Evolutionary conservation across 2,329 filamentous ascomycete genomes (phyloP).

Genomic region (Penicillium olsonii): DNA sequence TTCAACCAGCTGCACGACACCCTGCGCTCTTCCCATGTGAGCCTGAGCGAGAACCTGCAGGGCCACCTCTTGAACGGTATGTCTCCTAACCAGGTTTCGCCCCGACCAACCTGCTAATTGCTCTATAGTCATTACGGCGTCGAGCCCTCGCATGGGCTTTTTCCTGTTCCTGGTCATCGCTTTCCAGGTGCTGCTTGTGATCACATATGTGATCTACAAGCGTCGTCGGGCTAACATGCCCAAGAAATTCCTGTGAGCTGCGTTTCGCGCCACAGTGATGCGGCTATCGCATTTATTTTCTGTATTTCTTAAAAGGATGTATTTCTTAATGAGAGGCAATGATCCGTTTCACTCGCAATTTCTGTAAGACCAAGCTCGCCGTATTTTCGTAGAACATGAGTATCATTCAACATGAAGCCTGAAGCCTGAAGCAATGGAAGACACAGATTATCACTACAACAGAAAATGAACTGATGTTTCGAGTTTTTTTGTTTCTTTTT

Average conservation of each 20-base stretch:
- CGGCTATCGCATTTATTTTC: no score
- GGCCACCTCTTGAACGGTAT: slow-evolving; percentile 52
- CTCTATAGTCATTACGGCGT: slow-evolving; percentile 51
- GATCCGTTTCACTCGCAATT: not conserved
- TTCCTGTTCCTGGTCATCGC: slow-evolving; percentile 72
- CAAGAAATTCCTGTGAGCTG: slow-evolving; percentile 81
- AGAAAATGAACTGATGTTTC: not conserved
- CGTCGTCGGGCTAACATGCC: slow-evolving; percentile 70
- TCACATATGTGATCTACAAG: slow-evolving; percentile 76
- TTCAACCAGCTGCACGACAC: slow-evolving; percentile 57
- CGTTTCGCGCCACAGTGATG: not conserved
- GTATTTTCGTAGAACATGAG: slow-evolving; percentile 26
- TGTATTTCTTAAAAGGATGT: no score
- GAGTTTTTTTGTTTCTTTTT: slow-evolving; percentile 3
- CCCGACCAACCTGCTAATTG: slow-evolving; percentile 19
- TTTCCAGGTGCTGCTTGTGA: slow-evolving; percentile 71
- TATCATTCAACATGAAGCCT: slow-evolving; percentile 4
- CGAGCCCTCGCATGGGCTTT: slow-evolving; percentile 59
- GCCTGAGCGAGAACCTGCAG: slow-evolving; percentile 54
- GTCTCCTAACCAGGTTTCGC: slow-evolving; percentile 23
- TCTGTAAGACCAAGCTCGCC: not conserved
- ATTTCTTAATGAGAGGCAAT: not conserved
- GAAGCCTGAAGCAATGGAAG: no score
- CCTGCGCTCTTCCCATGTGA: slow-evolving; percentile 56
- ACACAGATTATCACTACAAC: not conserved